Evolutionary conservation across 148 eudicot genomes (phyloP).

Genomic region (Spergularia marina): DNA sequence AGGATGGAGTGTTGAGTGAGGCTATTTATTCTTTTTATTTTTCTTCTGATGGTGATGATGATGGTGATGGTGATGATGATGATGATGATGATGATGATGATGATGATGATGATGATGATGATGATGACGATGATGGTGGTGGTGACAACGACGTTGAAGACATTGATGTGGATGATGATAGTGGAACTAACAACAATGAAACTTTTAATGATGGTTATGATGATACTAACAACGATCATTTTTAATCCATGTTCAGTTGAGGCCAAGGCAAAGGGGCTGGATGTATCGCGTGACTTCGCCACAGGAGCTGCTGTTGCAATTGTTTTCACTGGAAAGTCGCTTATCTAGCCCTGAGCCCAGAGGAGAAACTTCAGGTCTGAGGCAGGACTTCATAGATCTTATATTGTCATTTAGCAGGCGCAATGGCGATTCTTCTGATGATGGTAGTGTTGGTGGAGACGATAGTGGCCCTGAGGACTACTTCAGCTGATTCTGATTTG

Average conservation of each 20-base stretch:
- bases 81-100: too few relatives aligned
- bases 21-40: background rate
- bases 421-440: conserved; percentile 39
- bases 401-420: conserved; percentile 42
- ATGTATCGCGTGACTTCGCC: conserved; percentile 50
- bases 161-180: conserved; percentile 26
- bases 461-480: conserved; percentile 47
- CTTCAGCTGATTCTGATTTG: conserved; percentile 30
- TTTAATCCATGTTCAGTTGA: conserved; percentile 56
- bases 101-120: conserved; percentile 4
- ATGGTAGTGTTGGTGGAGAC: conserved; percentile 31
- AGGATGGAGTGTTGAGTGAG: background rate
- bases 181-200: conserved; percentile 16
- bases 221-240: conserved; percentile 38
- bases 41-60: conserved; percentile 3
- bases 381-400: conserved; percentile 50
- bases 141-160: conserved; percentile 21
- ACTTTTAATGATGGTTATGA: conserved; percentile 26
- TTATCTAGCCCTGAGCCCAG: conserved; percentile 34
- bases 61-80: conserved; percentile 18
- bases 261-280: conserved; percentile 54
- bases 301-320: conserved; percentile 54
- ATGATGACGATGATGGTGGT: conserved; percentile 5
- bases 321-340: conserved; percentile 43
- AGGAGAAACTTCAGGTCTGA: conserved; percentile 31